Base-by-base conservation (phyloP, 2,329 filamentous ascomycete species). In the Aureobasidium pullulans region DNA sequence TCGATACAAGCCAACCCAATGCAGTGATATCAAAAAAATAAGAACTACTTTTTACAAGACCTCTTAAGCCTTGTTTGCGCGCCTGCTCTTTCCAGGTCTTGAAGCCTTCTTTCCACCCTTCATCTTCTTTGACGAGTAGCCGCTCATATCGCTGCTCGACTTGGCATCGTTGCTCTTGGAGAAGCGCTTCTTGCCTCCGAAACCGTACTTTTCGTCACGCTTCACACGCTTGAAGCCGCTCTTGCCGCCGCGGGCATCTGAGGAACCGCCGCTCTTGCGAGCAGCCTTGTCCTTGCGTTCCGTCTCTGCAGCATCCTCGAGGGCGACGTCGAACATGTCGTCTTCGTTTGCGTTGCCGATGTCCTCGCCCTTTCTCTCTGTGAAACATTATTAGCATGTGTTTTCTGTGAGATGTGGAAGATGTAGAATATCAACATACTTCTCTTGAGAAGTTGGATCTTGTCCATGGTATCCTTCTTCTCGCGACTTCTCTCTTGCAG, bases 121-220 rank as follows among this genome's bases (percentile, higher is more conserved):
- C 90, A 96, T 96, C 76, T 85, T 88, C 79, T 87, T 90, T 39
- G 81, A 81, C 58, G 87, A 91, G 77, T 95, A 97, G 1, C 83
- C 84, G 63, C 84, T 84, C 66, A 95, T 76, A 72, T 99, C 94
- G 62, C 84, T 87, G 48, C 86, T 91, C 64, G 89, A 95, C 63
- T 82, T 71, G 50, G 92, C 91, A 74, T 96, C 92, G 66, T 90
- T 90, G 62, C 91, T 96, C 84, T 99, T 99, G 60, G 81, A 76
- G 72, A 91, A 86, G 59, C 88, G 82, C 82, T 99, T 99, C 84
- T 96, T 96, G 67, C 94, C 94, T 62, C 94, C 94, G 70, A 93
- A 96, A 28, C 94, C 94, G 72, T 87, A 97, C 78, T 96, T 96
- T 65, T 89, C 83, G 71, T 99, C 87, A 79, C 95, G 96, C 85